Evolutionary conservation across 129 eudicot species (phyloP).

Genomic region (Tanacetum coccineum): DNA sequence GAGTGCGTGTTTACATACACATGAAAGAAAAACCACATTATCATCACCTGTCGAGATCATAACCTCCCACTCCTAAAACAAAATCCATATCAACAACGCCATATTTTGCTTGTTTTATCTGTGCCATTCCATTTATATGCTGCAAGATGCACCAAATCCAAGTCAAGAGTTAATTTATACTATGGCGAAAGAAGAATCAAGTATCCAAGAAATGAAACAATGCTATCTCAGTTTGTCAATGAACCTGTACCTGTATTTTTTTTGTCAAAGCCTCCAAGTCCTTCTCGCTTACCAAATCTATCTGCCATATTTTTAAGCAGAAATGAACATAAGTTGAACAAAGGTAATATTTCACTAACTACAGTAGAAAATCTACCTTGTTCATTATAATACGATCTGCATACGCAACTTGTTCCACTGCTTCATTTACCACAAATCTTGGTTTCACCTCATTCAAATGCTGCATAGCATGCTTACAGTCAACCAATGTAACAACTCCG

Average conservation of each 20-base stretch:
- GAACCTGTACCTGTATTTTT: slow-evolving; percentile 58
- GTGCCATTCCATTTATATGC: slow-evolving; percentile 95
- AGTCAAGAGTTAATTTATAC: background rate
- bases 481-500: slow-evolving; percentile 97
- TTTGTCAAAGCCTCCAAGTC: slow-evolving; percentile 60
- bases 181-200: slow-evolving; percentile 7
- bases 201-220: slow-evolving; percentile 1
- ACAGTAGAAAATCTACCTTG: slow-evolving; percentile 40
- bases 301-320: slow-evolving; percentile 38
- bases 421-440: slow-evolving; percentile 94
- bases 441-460: slow-evolving; percentile 93
- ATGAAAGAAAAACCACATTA: slow-evolving; percentile 13
- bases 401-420: slow-evolving; percentile 96
- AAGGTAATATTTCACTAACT: background rate
- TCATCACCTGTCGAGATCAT: slow-evolving; percentile 90
- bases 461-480: slow-evolving; percentile 73
- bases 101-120: slow-evolving; percentile 64
- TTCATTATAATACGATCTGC: slow-evolving; percentile 93
- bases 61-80: slow-evolving; percentile 96
- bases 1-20: slow-evolving; percentile 9
- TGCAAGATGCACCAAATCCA: slow-evolving; percentile 34
- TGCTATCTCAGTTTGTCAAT: slow-evolving; percentile 8
- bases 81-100: slow-evolving; percentile 88
- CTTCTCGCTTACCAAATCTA: slow-evolving; percentile 64
- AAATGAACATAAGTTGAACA: background rate